These are phyloP conservation scores for Wickerhamomyces sydowiorum DNA, from an alignment of 805 yeast species.

Conservation along the genomic window DNA sequence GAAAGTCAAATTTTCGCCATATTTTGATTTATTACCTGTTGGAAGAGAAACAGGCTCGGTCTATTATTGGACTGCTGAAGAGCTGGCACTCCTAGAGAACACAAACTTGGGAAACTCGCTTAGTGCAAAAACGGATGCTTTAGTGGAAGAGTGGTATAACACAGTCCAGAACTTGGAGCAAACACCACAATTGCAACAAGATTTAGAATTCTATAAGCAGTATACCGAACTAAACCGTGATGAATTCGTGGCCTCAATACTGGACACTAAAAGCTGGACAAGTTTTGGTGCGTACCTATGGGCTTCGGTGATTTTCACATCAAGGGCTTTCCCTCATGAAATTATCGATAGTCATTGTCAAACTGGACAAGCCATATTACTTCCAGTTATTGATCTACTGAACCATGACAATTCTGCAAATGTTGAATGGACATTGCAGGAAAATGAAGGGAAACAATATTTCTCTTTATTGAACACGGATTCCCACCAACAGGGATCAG, in stretches of 20 bases:
- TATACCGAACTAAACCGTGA: constrained; percentile 10
- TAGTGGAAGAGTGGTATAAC: constrained; percentile 59
- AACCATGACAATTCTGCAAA: constrained; percentile 63
- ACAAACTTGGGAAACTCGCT: constrained; percentile 61
- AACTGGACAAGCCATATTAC: constrained; percentile 49
- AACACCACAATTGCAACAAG: constrained; percentile 13
- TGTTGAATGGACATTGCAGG: constrained; percentile 56
- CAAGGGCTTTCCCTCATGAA: constrained; percentile 75
- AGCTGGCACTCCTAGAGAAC: constrained; percentile 47
- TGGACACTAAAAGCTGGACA: constrained; percentile 42
- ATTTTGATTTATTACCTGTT: constrained; percentile 46
- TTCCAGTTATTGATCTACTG: constrained; percentile 74
- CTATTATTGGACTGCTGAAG: constrained; percentile 53
- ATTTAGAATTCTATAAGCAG: constrained; percentile 11
- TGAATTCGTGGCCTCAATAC: constrained; percentile 13
- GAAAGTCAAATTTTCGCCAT: constrained; percentile 32
- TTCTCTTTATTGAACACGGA: constrained; percentile 17
- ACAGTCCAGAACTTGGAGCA: constrained; percentile 1
- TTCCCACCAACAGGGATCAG: constrained; percentile 24
- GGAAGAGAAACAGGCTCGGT: constrained; percentile 43
- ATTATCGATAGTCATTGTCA: constrained; percentile 30
- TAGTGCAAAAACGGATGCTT: constrained; percentile 35
- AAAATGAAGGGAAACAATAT: constrained; percentile 8
- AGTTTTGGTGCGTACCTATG: constrained; percentile 66
- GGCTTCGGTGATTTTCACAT: constrained; percentile 65